Conservation (phyloP, 2,329 filamentous ascomycete species). For the Gnomoniopsis smithogilvyi region DNA sequence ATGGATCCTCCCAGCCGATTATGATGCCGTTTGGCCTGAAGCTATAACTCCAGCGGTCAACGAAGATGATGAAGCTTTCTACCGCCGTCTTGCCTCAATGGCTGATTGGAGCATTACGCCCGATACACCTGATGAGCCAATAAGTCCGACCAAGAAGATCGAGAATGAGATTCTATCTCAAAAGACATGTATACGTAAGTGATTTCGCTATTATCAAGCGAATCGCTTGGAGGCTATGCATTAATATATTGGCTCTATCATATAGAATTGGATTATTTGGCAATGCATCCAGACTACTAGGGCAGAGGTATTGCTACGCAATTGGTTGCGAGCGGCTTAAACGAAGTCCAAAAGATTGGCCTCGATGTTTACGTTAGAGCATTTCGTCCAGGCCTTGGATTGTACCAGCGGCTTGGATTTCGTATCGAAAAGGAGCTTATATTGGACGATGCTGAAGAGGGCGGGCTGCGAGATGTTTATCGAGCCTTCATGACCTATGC, state of each 20-base stretch:
- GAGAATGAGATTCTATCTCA: constrained; percentile 10
- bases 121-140: constrained; percentile 6
- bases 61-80: constrained; percentile 12
- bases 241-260: neutral
- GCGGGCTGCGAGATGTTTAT: constrained; percentile 2
- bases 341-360: constrained; percentile 21
- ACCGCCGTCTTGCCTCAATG: constrained; percentile 5
- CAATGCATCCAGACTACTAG: constrained; percentile 22
- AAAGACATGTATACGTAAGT: constrained; percentile 19
- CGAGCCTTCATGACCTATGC: constrained; percentile 4
- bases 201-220: neutral
- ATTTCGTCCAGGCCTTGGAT: constrained; percentile 8
- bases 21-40: constrained; percentile 16
- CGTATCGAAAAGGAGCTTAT: constrained; percentile 4
- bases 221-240: neutral
- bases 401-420: constrained; percentile 7
- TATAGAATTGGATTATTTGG: constrained; percentile 24
- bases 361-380: constrained; percentile 23
- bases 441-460: constrained; percentile 2
- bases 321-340: constrained; percentile 21
- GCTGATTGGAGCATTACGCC: constrained; percentile 15
- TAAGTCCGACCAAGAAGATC: constrained; percentile 11
- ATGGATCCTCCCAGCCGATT: constrained; percentile 18
- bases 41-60: constrained; percentile 18
- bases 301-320: constrained; percentile 21